phyloP scores from a whole-genome alignment of 1,284 basidiomycete species.

The Heterobasidion annosum region DNA sequence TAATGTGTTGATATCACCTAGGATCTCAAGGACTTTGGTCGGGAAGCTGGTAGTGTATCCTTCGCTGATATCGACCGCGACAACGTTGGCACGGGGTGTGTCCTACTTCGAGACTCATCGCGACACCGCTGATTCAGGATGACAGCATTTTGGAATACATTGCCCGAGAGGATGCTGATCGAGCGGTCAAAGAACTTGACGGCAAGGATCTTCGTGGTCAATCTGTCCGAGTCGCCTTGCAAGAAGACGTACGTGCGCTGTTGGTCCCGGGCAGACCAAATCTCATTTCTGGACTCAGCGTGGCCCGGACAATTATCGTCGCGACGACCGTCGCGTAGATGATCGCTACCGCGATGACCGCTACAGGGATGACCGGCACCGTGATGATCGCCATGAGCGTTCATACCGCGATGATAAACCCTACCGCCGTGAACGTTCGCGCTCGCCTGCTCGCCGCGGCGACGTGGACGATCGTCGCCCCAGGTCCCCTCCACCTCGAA shows the following conservation, averaged over 20 bases:
- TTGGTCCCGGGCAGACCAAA: not conserved
- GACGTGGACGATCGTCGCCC: constrained; percentile 57
- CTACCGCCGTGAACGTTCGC: constrained; percentile 64
- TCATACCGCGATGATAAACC: constrained; percentile 20
- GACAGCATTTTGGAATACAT: constrained; percentile 83
- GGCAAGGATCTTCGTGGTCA: constrained; percentile 77
- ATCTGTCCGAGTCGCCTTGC: constrained; percentile 63
- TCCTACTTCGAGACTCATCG: not conserved
- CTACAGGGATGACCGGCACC: constrained; percentile 24
- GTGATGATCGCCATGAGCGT: constrained; percentile 40
- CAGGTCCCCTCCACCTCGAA: constrained; percentile 70
- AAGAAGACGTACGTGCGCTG: constrained; percentile 45
- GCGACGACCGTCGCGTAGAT: constrained; percentile 36
- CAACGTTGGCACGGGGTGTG: constrained; percentile 78
- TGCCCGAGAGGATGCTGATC: constrained; percentile 81
- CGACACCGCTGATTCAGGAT: constrained; percentile 1
- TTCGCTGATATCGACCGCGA: constrained; percentile 92
- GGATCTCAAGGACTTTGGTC: constrained; percentile 96
- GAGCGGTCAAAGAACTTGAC: constrained; percentile 81
- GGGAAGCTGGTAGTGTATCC: constrained; percentile 83
- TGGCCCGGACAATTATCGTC: constrained; percentile 65
- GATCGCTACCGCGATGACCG: constrained; percentile 41
- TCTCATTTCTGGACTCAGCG: constrained; percentile 31
- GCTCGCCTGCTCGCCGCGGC: constrained; percentile 55
- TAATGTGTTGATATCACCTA: constrained; percentile 25